Conservation (phyloP, 176 grass and related monocot species). For the Musa troglodytarum region DNA sequence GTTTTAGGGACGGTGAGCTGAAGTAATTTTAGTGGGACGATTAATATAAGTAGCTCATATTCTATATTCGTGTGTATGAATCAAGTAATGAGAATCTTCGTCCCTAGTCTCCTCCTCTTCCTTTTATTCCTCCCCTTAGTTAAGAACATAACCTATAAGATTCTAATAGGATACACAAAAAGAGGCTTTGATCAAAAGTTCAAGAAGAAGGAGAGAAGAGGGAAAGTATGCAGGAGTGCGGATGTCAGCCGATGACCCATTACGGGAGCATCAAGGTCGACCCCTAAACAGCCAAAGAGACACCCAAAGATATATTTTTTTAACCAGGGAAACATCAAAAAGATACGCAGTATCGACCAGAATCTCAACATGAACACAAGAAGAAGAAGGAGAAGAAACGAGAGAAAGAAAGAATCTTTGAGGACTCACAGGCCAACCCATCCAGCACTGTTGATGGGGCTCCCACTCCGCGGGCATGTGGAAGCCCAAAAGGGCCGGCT, state of each 20-base stretch:
- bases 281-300: background rate
- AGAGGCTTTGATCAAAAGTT: no score
- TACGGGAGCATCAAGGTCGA: background rate
- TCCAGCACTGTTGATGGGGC: constrained; percentile 80
- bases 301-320: background rate
- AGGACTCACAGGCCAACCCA: constrained; percentile 72
- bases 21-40: no score
- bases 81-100: no score
- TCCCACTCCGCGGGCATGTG: constrained; percentile 97
- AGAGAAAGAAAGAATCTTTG: background rate
- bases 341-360: background rate
- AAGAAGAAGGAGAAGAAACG: background rate
- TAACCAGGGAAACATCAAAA: background rate
- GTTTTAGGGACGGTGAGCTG: no score
- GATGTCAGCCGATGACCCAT: no score
- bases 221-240: background rate
- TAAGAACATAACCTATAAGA: no score
- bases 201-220: background rate
- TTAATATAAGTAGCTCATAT: no score
- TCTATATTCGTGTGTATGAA: no score
- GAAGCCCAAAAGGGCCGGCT: constrained; percentile 49
- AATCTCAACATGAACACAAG: background rate
- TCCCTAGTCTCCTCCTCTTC: no score
- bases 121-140: no score
- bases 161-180: no score